A percentile compares a stretch with the other conserved stretches of the same genome.
These are phyloP conservation scores for Quercus lobata DNA, from an alignment of 331 rosid species.

Conservation along the genomic window DNA sequence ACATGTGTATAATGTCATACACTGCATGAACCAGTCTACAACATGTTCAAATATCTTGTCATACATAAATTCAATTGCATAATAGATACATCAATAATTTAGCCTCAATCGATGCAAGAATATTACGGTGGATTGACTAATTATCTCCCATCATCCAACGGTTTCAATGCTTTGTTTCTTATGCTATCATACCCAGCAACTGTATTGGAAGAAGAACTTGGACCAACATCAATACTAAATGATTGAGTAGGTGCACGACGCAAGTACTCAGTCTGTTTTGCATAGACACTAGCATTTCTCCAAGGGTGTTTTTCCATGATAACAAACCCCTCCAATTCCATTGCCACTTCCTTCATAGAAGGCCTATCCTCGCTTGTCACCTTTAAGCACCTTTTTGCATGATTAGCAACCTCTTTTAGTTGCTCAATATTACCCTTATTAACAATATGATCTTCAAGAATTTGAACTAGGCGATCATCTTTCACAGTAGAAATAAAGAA, in stretches of 20 bases:
- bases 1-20: too few relatives aligned
- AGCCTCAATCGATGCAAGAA: not conserved
- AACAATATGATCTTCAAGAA: not conserved
- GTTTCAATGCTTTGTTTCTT: not conserved
- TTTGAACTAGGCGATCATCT: not conserved
- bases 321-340: too few relatives aligned
- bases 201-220: not conserved
- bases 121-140: not conserved
- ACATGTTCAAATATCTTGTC: too few relatives aligned
- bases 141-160: slow-evolving; percentile 23
- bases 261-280: slow-evolving; percentile 1
- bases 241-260: not conserved
- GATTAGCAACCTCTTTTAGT: too few relatives aligned
- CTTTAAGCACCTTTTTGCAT: too few relatives aligned
- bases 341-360: too few relatives aligned
- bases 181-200: not conserved
- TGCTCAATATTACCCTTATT: too few relatives aligned
- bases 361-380: too few relatives aligned
- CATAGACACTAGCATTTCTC: not conserved
- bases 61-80: too few relatives aligned
- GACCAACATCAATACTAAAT: not conserved
- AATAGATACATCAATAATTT: not conserved
- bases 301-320: not conserved
- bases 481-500: not conserved
- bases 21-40: too few relatives aligned